Percentiles rank a stretch among this genome's conserved stretches.
These are phyloP conservation scores for Sporothrix mexicana DNA, from an alignment of 2,329 filamentous ascomycete species.

Conservation along the genomic window DNA sequence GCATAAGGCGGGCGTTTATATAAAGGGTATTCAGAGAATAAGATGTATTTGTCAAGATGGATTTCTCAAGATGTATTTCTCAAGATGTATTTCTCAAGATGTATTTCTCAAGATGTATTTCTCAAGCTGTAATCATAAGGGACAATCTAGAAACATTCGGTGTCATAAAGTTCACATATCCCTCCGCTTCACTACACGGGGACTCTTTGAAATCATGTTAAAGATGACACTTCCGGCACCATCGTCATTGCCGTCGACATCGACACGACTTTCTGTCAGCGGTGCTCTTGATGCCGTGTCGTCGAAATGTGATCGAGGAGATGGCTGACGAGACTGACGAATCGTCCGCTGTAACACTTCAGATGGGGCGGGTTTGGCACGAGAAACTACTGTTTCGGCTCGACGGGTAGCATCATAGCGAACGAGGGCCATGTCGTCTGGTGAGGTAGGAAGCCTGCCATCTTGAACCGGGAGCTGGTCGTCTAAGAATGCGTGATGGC, in stretches of 20 bases:
- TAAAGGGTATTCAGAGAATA: not conserved
- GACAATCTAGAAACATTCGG: too few species aligned
- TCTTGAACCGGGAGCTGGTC: not conserved
- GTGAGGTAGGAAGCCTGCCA: not conserved
- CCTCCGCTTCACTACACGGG: slow-evolving; percentile 25
- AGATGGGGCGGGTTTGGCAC: not conserved
- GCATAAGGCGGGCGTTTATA: not conserved
- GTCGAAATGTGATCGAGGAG: not conserved
- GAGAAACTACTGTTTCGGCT: not conserved
- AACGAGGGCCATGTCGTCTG: not conserved
- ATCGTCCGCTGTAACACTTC: not conserved
- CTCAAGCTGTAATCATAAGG: not conserved
- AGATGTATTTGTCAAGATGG: not conserved
- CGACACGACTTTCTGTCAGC: not conserved
- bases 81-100: not conserved
- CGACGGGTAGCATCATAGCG: slow-evolving; percentile 4
- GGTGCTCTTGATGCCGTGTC: not conserved
- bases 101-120: not conserved
- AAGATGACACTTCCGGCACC: slow-evolving; percentile 31
- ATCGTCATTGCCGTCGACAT: not conserved
- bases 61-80: not conserved
- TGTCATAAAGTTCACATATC: too few species aligned
- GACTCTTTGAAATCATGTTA: slow-evolving; percentile 35
- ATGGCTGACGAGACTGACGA: not conserved
- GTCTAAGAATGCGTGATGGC: not conserved